These are phyloP conservation scores for Cymbomonas tetramitiformis DNA, from an alignment of 139 green algal genomes.

Conservation along the genomic window DNA sequence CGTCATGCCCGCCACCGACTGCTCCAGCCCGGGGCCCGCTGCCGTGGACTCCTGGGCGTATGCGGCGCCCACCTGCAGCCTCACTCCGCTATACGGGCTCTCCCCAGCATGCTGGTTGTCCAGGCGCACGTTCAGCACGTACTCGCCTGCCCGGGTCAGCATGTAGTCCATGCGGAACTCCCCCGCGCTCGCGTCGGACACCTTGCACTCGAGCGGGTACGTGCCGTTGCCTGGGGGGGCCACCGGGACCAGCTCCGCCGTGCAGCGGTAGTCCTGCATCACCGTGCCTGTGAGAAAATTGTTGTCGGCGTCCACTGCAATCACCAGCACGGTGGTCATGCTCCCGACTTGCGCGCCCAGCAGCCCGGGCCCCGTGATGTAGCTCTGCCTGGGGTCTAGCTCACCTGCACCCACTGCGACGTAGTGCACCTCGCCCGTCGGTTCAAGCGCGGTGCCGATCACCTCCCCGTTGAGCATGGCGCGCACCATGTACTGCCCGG, in stretches of 20 bases:
- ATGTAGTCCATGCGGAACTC: neutral
- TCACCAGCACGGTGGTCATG: neutral
- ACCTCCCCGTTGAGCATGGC: neutral
- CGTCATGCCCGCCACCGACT: no score
- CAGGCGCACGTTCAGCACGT: neutral
- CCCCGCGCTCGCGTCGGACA: neutral
- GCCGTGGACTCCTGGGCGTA: no score
- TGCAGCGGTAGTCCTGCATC: neutral
- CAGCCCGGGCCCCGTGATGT: neutral
- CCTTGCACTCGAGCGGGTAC: neutral
- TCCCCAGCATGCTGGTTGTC: neutral
- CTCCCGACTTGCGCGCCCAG: neutral
- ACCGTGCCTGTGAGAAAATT: neutral
- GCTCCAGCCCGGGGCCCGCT: no score
- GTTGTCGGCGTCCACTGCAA: neutral
- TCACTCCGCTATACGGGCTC: no score
- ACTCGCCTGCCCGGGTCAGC: neutral
- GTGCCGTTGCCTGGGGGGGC: neutral
- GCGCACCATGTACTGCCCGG: neutral
- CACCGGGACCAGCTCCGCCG: neutral
- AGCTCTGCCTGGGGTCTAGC: no score
- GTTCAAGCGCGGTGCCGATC: neutral
- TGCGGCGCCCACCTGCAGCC: no score
- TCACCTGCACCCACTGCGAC: no score
- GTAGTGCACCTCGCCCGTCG: neutral